Evolutionary conservation across 768 basidiomycete species (phyloP), one percentile per base, ranked within the genome.

Genomic region (Ephemerocybe angulata): DNA sequence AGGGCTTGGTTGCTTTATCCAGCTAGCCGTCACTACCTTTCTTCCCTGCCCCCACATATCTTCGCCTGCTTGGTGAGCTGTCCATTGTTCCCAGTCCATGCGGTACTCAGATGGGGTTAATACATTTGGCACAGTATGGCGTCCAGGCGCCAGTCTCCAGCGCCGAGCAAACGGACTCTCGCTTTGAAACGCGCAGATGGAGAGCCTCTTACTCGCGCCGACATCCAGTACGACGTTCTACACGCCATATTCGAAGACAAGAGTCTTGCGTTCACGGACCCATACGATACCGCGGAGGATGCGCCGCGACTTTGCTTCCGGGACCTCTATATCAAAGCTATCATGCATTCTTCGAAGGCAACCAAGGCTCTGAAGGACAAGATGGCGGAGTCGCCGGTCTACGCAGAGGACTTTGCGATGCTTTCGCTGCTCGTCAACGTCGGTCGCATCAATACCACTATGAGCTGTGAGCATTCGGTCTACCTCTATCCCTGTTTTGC

Each of bases 161-260:
- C 64, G 56, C 71, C 68, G 17, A 13, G 21, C 38, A 72, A 76
- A 55, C 78, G 78, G 66, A 66, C 70, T 5, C 58, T 75, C 21
- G 72, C 77, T 52, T 72, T 82, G 56, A 78, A 85, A 65, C 79
- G 76, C 62, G 69, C 70, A 33, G 86, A 89, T 62, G 85, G 83
- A 30, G 83, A 86, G 60, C 84, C 87, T 33, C 72, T 90, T 21
- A 80, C 80, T 42, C 80, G 88, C 47, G 70, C 69, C 33, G 88
- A 90, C 69, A 76, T 90, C 43, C 87, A 90, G 70, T 87, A 84
- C 68, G 90, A 93, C 72, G 79, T 94, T 50, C 84, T 96, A 52
- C 64, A 85, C 61, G 72, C 76, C 69, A 83, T 95, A 62, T 96
- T 95, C 72, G 76, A 77, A 56, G 84, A 94, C 73, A 71, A 74